phyloP scores from a whole-genome alignment of 2,329 filamentous ascomycete genomes.

The Nothophoma quercina region DNA sequence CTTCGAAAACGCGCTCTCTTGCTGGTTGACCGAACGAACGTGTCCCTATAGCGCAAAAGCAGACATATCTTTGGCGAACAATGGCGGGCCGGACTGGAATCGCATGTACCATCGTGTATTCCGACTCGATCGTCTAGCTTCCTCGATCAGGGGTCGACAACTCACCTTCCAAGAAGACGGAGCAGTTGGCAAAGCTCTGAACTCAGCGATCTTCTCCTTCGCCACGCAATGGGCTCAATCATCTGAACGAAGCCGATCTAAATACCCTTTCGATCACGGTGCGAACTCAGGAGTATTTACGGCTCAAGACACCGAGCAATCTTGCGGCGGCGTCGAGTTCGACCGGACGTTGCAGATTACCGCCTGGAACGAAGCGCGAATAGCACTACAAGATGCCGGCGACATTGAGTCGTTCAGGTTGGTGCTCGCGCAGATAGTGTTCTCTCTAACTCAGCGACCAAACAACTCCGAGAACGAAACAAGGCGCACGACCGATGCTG shows the following conservation, averaged over 20 bases:
- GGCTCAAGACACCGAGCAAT: conserved; percentile 2
- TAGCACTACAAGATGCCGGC: conserved; percentile 48
- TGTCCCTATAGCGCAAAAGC: conserved; percentile 57
- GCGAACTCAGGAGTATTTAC: conserved; percentile 20
- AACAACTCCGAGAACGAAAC: conserved; percentile 18
- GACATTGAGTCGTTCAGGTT: conserved; percentile 56
- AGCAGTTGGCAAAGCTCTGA: conserved; percentile 56
- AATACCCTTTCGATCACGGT: conserved; percentile 39
- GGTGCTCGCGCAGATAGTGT: conserved; percentile 56
- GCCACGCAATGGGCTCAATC: conserved; percentile 59
- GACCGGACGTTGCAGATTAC: conserved; percentile 50
- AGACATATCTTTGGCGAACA: conserved; percentile 36
- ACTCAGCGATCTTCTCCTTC: conserved; percentile 61
- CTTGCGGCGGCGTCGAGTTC: conserved; percentile 28
- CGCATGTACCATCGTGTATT: conserved; percentile 60
- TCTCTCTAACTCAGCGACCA: conserved; percentile 55
- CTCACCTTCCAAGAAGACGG: conserved; percentile 54
- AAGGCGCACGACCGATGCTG: too few species aligned
- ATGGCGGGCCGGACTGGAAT: conserved; percentile 57
- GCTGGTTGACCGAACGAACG: conserved; percentile 63
- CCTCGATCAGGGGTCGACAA: conserved; percentile 50
- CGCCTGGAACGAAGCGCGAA: conserved; percentile 54
- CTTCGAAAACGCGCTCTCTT: conserved; percentile 61
- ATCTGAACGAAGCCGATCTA: conserved; percentile 34
- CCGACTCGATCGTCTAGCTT: conserved; percentile 57